Evolutionary conservation across 1,139 yeast species (phyloP), one percentile per base, ranked within the genome.

Genomic region (Protomyces arabidopsidicola): DNA sequence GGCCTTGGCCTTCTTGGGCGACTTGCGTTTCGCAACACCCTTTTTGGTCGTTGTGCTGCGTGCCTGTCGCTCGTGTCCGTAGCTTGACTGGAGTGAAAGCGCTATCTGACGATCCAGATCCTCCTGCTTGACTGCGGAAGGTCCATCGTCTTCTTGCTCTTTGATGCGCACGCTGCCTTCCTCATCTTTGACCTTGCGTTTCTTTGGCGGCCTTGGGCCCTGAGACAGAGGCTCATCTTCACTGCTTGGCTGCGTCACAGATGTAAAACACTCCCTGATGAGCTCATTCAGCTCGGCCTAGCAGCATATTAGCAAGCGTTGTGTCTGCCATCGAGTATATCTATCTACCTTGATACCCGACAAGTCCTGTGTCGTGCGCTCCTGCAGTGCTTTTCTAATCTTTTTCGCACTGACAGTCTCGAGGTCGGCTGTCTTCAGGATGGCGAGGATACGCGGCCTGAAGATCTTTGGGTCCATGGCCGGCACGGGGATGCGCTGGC

Each of bases 401-500:
- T 83, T 81, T 72, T 87, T 87, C 12, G 88, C 90, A 1, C 91
- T 84, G 22, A 88, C 83, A 68, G 83, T 80, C 67, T 86, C 87
- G 48, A 87, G 79, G 69, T 88, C 86, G 0, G 93, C 84, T n/a
- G 84, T 91, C 66, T 85, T 78, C 45, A 88, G 75, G 20, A 88
- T 86, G 0, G 95, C 90, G 87, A 84, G 56, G 31, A 55, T 45
- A 45, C 53, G 53, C 48, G 59, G 59, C 53, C 45, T 38, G 56
- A 52, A 58, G 38, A 58, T 52, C 8, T 22, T 31, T 22, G 55
- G 18, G 34, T 54, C 55, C 60, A 60, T 60, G 20, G 16, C 31
- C 16, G 42, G 16, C 42, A 36, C 31, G 4, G 31, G 31, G 31
- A n/a, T n/a, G 31, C 8, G 31, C 6, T 8, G 6, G 31, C 31